These are phyloP conservation scores for Gnomoniopsis sp. DNA, from an alignment of 2,329 filamentous ascomycete genomes.

Conservation along the genomic window DNA sequence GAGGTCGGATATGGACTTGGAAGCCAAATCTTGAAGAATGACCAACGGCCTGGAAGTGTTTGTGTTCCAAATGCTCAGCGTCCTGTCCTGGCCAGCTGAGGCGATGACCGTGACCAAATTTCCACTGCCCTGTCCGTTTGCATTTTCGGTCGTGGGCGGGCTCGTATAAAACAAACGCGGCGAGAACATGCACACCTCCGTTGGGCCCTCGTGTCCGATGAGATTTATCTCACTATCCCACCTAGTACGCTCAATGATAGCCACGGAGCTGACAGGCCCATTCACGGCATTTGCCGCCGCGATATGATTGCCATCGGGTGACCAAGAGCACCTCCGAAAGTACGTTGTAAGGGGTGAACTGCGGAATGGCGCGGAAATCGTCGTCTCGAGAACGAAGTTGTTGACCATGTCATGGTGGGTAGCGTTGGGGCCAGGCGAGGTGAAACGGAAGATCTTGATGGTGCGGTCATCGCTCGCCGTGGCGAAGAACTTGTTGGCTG, in stretches of 20 bases:
- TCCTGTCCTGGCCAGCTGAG: constrained; percentile 95
- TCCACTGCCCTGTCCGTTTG: constrained; percentile 44
- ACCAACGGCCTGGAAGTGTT: constrained; percentile 89
- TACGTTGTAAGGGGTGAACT: constrained; percentile 95
- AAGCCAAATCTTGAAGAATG: constrained; percentile 81
- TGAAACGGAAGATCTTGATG: constrained; percentile 96
- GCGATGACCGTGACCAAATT: constrained; percentile 85
- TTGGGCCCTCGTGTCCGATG: constrained; percentile 94
- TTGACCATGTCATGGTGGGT: constrained; percentile 94
- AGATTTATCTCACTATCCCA: constrained; percentile 98
- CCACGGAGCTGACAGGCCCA: constrained; percentile 93
- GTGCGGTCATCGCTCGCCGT: constrained; percentile 96
- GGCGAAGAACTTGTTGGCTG: constrained; percentile 98
- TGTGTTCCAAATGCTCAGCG: constrained; percentile 95
- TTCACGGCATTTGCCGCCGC: constrained; percentile 96
- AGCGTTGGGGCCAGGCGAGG: constrained; percentile 83
- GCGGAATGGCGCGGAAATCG: constrained; percentile 81
- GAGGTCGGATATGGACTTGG: constrained; percentile 90
- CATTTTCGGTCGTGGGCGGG: constrained; percentile 53
- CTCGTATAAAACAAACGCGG: constrained; percentile 80
- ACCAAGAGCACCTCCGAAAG: constrained; percentile 95
- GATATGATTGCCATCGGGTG: constrained; percentile 93
- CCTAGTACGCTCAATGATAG: constrained; percentile 84
- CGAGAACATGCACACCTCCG: constrained; percentile 96
- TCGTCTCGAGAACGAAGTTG: constrained; percentile 94